These are phyloP conservation scores for Musa balbisiana DNA, from an alignment of 202 grass and related monocot species.

Conservation along the genomic window DNA sequence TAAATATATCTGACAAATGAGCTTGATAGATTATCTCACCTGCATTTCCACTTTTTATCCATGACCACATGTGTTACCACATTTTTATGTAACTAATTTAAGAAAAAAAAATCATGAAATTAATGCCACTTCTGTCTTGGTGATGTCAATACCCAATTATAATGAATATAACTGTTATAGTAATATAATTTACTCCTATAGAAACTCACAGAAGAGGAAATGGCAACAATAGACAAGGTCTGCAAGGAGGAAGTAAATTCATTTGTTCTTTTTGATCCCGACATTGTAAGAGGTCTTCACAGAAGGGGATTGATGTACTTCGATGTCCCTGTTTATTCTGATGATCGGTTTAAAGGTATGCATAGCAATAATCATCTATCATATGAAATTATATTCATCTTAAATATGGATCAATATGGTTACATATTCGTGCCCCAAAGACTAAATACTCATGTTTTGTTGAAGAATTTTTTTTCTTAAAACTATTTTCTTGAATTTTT, in stretches of 20 bases:
- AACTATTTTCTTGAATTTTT: too few relatives aligned
- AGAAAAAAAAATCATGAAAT: conserved; percentile 16
- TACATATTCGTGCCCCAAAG: too few relatives aligned
- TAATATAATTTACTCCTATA: conserved; percentile 38
- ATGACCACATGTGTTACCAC: background rate
- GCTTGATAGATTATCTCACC: too few relatives aligned
- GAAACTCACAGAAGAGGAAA: conserved; percentile 99
- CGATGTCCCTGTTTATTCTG: conserved; percentile 91
- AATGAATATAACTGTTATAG: conserved; percentile 11
- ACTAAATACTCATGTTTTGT: too few relatives aligned
- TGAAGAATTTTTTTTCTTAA: too few relatives aligned
- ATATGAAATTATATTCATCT: too few relatives aligned
- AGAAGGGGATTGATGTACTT: conserved; percentile 90
- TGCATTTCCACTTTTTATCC: background rate
- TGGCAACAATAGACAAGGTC: conserved; percentile 90
- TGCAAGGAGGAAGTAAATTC: conserved; percentile 98
- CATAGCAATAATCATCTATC: background rate
- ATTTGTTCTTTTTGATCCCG: conserved; percentile 84
- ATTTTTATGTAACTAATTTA: background rate
- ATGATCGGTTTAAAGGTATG: conserved; percentile 96
- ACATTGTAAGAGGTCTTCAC: conserved; percentile 72
- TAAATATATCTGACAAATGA: background rate
- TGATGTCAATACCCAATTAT: conserved; percentile 17
- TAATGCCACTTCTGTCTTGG: conserved; percentile 4
- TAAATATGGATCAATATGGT: too few relatives aligned